Conservation (phyloP, 768 basidiomycete genomes). For the Lanmaoa pseudosensibilis region DNA sequence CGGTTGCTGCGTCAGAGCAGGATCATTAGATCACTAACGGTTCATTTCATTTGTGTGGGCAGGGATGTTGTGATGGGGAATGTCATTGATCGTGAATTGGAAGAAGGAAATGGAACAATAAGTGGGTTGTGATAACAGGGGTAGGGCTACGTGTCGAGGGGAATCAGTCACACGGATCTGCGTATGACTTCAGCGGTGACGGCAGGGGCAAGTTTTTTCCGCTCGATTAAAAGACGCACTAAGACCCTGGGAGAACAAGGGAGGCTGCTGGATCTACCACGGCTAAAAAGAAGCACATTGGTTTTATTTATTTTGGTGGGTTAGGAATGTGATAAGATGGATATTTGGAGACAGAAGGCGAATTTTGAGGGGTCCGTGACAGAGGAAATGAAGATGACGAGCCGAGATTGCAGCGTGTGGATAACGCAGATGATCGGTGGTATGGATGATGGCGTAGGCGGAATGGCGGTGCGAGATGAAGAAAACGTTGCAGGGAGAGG, state of each 20-base stretch:
- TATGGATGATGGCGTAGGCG: slow-evolving; percentile 23
- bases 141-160: slow-evolving; percentile 8
- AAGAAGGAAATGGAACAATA: slow-evolving; percentile 14
- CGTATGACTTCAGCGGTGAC: slow-evolving; percentile 32
- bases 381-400: slow-evolving; percentile 20
- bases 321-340: slow-evolving; percentile 18
- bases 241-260: slow-evolving; percentile 24
- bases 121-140: slow-evolving; percentile 22
- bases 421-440: slow-evolving; percentile 23
- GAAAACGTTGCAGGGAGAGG: slow-evolving; percentile 31
- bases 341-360: slow-evolving; percentile 17
- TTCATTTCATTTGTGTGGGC: slow-evolving; percentile 16
- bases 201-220: slow-evolving; percentile 19
- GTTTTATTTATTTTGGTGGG: not conserved
- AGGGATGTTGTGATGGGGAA: slow-evolving; percentile 19
- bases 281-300: not conserved
- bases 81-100: slow-evolving; percentile 25
- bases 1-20: slow-evolving; percentile 12
- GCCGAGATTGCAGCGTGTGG: slow-evolving; percentile 29
- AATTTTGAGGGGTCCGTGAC: no score
- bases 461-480: slow-evolving; percentile 32
- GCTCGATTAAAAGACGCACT: slow-evolving; percentile 21
- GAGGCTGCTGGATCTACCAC: slow-evolving; percentile 4
- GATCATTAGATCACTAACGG: slow-evolving; percentile 12
- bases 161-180: slow-evolving; percentile 33